Percentiles rank a stretch among this genome's conserved stretches.
Evolutionary conservation across 805 yeast genomes (phyloP).

Genomic region (Yamadazyma sp.): DNA sequence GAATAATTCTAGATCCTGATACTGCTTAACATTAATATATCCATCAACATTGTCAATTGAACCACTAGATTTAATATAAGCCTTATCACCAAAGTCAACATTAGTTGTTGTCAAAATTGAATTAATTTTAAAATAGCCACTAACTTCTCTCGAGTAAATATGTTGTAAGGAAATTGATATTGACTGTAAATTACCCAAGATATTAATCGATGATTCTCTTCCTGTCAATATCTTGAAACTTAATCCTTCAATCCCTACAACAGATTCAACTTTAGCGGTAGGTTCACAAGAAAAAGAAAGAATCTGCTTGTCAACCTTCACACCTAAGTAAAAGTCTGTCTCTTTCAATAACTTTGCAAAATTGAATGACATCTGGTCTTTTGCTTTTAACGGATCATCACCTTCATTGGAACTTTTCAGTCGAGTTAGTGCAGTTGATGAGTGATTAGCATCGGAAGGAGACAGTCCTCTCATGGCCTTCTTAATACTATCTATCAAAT

Average conservation of each 20-base stretch:
- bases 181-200: slow-evolving; percentile 49
- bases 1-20: slow-evolving; percentile 82
- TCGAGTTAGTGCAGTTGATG: too few relatives aligned
- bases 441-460: background rate
- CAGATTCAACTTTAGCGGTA: slow-evolving; percentile 86
- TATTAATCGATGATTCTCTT: slow-evolving; percentile 36
- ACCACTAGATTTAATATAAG: slow-evolving; percentile 48
- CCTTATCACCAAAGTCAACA: slow-evolving; percentile 39
- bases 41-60: slow-evolving; percentile 54
- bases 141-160: slow-evolving; percentile 82
- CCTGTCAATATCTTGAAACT: slow-evolving; percentile 55
- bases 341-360: slow-evolving; percentile 43
- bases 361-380: slow-evolving; percentile 3
- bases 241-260: slow-evolving; percentile 71
- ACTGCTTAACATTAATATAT: slow-evolving; percentile 74
- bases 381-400: slow-evolving; percentile 1
- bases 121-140: slow-evolving; percentile 60
- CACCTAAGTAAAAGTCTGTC: slow-evolving; percentile 58
- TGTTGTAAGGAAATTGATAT: slow-evolving; percentile 79
- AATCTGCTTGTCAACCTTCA: slow-evolving; percentile 70
- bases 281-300: slow-evolving; percentile 88
- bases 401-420: background rate
- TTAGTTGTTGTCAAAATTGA: slow-evolving; percentile 48
- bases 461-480: slow-evolving; percentile 35
- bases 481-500: slow-evolving; percentile 50